phyloP scores from a whole-genome alignment of 2,329 filamentous ascomycete genomes.

The Eurotiales sp. region DNA sequence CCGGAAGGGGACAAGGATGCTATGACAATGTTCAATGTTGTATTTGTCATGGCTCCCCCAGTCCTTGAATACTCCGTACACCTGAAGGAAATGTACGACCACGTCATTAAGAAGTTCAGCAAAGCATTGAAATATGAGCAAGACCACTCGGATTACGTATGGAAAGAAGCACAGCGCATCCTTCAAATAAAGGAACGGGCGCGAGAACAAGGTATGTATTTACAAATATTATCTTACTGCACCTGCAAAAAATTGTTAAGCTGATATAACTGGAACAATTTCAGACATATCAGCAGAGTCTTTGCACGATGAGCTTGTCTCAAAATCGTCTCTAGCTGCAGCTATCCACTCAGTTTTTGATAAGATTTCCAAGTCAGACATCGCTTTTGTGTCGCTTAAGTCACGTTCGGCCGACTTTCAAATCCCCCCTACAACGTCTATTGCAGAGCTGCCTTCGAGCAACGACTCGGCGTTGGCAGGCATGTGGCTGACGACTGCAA shows the following conservation, averaged over 20 bases:
- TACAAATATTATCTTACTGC: slow-evolving; percentile 3
- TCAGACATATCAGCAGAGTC: slow-evolving; percentile 32
- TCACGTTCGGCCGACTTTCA: slow-evolving; percentile 61
- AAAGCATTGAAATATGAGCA: slow-evolving; percentile 92
- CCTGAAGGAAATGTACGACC: slow-evolving; percentile 77
- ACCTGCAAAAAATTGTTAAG: slow-evolving; percentile 17
- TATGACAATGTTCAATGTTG: slow-evolving; percentile 97
- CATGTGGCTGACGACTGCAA: slow-evolving; percentile 83
- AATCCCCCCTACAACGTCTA: slow-evolving; percentile 61
- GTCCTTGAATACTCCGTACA: slow-evolving; percentile 69
- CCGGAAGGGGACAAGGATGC: slow-evolving; percentile 49
- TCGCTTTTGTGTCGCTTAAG: slow-evolving; percentile 77
- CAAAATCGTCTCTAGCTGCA: slow-evolving; percentile 72
- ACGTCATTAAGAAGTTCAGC: slow-evolving; percentile 87
- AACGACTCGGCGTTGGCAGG: slow-evolving; percentile 68
- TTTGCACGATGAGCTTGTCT: slow-evolving; percentile 43
- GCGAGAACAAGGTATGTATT: slow-evolving; percentile 52
- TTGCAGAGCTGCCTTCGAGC: slow-evolving; percentile 67
- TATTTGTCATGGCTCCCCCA: slow-evolving; percentile 82
- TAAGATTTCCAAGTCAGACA: slow-evolving; percentile 76
- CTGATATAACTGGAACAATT: too few relatives aligned
- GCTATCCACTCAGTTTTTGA: slow-evolving; percentile 80
- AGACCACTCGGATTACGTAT: slow-evolving; percentile 83
- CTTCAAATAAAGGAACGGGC: slow-evolving; percentile 76
- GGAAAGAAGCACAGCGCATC: slow-evolving; percentile 83